These are phyloP conservation scores for Umbilicus rupestris DNA, from an alignment of 164 flowering plant species.

Conservation along the genomic window DNA sequence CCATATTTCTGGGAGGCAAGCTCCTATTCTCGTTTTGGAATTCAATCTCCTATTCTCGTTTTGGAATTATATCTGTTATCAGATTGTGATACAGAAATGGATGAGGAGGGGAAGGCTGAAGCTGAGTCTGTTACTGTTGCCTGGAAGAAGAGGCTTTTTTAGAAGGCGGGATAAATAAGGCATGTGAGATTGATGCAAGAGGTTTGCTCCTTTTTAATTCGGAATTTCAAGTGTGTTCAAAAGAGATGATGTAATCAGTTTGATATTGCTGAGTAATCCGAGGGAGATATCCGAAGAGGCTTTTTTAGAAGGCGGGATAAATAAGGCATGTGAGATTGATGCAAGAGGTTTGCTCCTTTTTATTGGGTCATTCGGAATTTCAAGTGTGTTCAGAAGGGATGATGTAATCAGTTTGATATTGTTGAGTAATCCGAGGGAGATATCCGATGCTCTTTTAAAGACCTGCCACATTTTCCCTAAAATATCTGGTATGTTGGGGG, in stretches of 20 bases:
- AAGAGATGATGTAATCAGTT: constrained; percentile 28
- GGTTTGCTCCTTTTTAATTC: constrained; percentile 43
- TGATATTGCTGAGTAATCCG: constrained; percentile 23
- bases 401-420: constrained; percentile 34
- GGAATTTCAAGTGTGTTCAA: constrained; percentile 37
- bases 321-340: constrained; percentile 24
- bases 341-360: constrained; percentile 48
- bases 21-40: too few relatives aligned
- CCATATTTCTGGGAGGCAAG: constrained; percentile 24
- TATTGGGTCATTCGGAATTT: constrained; percentile 42
- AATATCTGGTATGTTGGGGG: constrained; percentile 28
- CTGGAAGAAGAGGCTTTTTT: constrained; percentile 40
- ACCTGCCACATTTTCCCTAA: constrained; percentile 24
- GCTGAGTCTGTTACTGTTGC: constrained; percentile 27
- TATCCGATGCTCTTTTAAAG: constrained; percentile 20
- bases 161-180: constrained; percentile 41
- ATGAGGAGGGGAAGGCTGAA: constrained; percentile 19
- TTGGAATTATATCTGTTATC: constrained; percentile 32
- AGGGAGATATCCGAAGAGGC: constrained; percentile 26
- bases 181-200: constrained; percentile 31
- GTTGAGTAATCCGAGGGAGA: constrained; percentile 19
- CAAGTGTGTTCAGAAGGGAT: constrained; percentile 23
- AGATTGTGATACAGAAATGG: constrained; percentile 19
- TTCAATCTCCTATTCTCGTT: constrained; percentile 26
- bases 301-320: constrained; percentile 44